Conservation (phyloP, 2,329 filamentous ascomycete genomes). For the Plectosphaerella sp. region DNA sequence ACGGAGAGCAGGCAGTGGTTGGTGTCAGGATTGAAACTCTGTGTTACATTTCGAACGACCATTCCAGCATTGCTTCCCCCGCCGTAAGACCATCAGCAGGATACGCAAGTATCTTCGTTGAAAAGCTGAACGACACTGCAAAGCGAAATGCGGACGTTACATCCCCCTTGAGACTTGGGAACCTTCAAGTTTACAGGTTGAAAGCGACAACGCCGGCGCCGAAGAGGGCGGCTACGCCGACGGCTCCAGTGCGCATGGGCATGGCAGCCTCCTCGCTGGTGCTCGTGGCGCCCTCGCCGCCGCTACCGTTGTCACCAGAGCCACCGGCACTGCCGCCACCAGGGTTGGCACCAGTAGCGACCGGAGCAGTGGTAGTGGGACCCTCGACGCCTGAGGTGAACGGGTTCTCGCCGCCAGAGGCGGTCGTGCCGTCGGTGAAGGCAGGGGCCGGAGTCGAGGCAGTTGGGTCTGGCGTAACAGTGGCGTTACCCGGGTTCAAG, state of each 20-base stretch:
- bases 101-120: too few relatives aligned
- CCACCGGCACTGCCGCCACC: constrained; percentile 1
- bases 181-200: constrained; percentile 8
- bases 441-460: constrained; percentile 43
- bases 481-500: constrained; percentile 50
- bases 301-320: neutral
- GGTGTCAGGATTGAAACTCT: too few relatives aligned
- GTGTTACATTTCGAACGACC: too few relatives aligned
- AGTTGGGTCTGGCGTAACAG: constrained; percentile 33
- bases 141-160: too few relatives aligned
- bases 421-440: constrained; percentile 48
- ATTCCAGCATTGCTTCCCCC: too few relatives aligned
- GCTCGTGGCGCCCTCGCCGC: constrained; percentile 13
- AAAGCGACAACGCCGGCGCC: constrained; percentile 33
- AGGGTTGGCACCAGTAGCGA: constrained; percentile 20
- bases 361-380: constrained; percentile 31
- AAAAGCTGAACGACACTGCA: too few relatives aligned
- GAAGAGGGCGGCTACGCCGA: constrained; percentile 41
- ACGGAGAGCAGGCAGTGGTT: too few relatives aligned
- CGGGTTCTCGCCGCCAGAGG: constrained; percentile 36
- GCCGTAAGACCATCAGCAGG: too few relatives aligned
- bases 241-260: constrained; percentile 26
- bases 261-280: constrained; percentile 26
- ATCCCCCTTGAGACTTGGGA: neutral
- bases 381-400: constrained; percentile 51